Conservation (phyloP, 1,284 basidiomycete species). For the Apiotrichum porosum region DNA sequence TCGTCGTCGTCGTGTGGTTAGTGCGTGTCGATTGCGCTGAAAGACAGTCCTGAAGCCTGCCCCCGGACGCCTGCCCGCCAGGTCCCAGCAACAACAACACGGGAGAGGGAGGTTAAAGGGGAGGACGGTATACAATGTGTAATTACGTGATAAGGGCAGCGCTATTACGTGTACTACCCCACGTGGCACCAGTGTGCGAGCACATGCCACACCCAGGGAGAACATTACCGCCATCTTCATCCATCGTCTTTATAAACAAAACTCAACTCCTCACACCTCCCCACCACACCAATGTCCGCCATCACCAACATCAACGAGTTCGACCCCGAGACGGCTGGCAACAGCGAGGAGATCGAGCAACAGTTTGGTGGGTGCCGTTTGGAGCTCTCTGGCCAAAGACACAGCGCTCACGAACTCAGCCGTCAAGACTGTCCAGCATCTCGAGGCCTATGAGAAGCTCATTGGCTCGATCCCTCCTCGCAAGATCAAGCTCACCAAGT, state of each 20-base stretch:
- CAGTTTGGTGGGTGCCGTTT: constrained; percentile 57
- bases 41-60: too few species aligned
- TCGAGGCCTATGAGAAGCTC: constrained; percentile 95
- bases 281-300: constrained; percentile 6
- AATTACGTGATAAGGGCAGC: too few species aligned
- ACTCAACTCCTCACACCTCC: background rate
- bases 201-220: too few species aligned
- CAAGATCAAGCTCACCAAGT: constrained; percentile 77
- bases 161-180: too few species aligned
- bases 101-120: too few species aligned
- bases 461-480: constrained; percentile 74
- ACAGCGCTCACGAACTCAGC: constrained; percentile 50
- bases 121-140: too few species aligned
- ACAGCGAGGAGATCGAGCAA: constrained; percentile 92
- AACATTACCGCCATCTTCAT: too few species aligned
- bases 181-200: too few species aligned
- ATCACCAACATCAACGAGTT: constrained; percentile 50
- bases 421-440: constrained; percentile 92
- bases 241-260: background rate
- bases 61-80: too few species aligned
- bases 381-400: background rate
- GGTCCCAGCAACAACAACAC: too few species aligned
- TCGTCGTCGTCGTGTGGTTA: too few species aligned
- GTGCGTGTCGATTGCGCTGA: too few species aligned
- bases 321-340: constrained; percentile 80